Conservation (phyloP, 345 rosid genomes). For the Citrus cavaleriei region DNA sequence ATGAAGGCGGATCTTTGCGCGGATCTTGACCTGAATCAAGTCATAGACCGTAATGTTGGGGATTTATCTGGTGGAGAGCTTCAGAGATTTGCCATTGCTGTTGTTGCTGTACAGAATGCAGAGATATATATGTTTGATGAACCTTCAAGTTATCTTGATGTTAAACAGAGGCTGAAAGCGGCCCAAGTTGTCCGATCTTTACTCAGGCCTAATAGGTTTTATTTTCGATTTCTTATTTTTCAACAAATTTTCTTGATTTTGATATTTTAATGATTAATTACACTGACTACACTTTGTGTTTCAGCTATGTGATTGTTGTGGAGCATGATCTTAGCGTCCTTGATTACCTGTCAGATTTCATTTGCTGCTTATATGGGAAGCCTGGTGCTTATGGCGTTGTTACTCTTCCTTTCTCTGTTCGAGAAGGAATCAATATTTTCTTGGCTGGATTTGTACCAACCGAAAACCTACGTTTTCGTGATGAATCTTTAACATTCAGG, state of each 20-base stretch:
- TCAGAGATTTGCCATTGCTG: conserved; percentile 97
- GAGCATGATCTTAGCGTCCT: conserved; percentile 99
- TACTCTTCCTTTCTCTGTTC: conserved; percentile 94
- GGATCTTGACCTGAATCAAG: conserved; percentile 90
- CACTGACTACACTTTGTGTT: conserved; percentile 1
- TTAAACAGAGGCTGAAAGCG: conserved; percentile 96
- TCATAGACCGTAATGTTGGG: conserved; percentile 84
- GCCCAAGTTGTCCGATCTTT: conserved; percentile 91
- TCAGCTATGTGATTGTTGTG: conserved; percentile 96
- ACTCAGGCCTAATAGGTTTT: conserved; percentile 83
- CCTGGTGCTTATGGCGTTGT: conserved; percentile 99
- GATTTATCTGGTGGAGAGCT: conserved; percentile 99
- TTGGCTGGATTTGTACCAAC: conserved; percentile 97
- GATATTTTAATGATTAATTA: neutral
- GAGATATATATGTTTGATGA: conserved; percentile 99
- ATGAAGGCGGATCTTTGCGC: conserved; percentile 69
- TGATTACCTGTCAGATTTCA: conserved; percentile 95
- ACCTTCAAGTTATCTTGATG: conserved; percentile 99
- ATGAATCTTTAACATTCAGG: conserved; percentile 93
- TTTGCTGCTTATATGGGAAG: conserved; percentile 95
- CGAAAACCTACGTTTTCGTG: conserved; percentile 88
- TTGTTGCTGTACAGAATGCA: conserved; percentile 92
- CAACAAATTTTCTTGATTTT: neutral
- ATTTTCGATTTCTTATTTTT: neutral
- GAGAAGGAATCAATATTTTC: conserved; percentile 96